Base-by-base conservation (phyloP, 2,329 filamentous ascomycete genomes). In the Aspergillus latus region DNA sequence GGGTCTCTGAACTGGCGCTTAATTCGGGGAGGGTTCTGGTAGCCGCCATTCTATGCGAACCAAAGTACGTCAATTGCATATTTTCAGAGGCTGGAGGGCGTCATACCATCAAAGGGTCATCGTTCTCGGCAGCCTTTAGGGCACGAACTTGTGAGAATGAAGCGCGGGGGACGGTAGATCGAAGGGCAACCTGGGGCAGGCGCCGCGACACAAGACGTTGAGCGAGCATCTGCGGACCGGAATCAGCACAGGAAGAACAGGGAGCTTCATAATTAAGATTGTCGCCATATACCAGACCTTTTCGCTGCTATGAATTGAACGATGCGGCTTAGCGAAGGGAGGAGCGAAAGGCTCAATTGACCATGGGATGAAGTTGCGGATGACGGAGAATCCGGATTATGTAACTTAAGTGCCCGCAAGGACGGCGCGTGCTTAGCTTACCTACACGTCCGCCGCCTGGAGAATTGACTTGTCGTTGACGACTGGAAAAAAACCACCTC, bases 1-100 rank as follows among this genome's bases (percentile, higher is more conserved):
- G 95, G 94, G 75, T 97, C 94, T 73, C 94, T 90, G 79, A 91
- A 89, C 75, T 92, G 88, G 66, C 93, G 89, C 82, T 96, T 97
- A 76, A 93, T 80, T 53, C 82, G 67, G 44, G 77, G 77, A 62
- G 78, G 78, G 63, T 80, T 80, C 59, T 74, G 71, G 62, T 80
- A 80, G 64, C 73, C 73, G 60, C 72, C 72, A 59, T 80, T 80
- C 77, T 80, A 63, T 49, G 49, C 37, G 21, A 46, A 26, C 50
- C 59, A 64, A 59, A 62, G 43, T 42, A 32, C 29, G 59, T 59
- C 57, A 63, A 61, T 62, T 50, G 59, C 36, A 39, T 21, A 51
- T 40, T 36, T 28, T 26, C 32, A 21, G 29, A 11, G 15, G 32
- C 28, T 46, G 34, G 39, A 29, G 6, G n/a, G 32, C 16, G 51